These are phyloP conservation scores for Mortierella hygrophila DNA, from an alignment of 192 early-diverging fungal species.

Conservation along the genomic window DNA sequence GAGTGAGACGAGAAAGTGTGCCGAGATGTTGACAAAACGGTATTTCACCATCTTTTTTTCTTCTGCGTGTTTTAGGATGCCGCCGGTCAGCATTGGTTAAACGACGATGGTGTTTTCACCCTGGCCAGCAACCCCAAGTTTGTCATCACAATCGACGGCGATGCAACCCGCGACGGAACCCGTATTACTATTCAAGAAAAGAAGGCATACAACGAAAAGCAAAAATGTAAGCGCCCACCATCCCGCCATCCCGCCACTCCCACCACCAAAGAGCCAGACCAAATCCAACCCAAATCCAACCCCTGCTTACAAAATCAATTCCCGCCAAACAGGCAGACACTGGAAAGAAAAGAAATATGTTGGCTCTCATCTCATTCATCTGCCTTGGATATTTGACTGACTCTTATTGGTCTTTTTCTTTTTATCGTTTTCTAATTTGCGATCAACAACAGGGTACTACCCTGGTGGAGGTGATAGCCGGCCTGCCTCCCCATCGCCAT, in stretches of 20 bases:
- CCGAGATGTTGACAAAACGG: too few species aligned
- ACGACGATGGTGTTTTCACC: constrained; percentile 55
- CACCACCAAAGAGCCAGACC: background rate
- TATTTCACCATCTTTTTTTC: background rate
- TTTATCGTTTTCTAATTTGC: background rate
- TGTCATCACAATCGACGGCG: constrained; percentile 50
- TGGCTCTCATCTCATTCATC: background rate
- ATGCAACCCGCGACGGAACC: constrained; percentile 44
- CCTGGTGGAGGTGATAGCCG: constrained; percentile 20
- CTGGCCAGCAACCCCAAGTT: constrained; percentile 52
- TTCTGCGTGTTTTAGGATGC: constrained; percentile 24
- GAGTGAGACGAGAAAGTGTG: too few species aligned
- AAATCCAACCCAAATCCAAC: too few species aligned
- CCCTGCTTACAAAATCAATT: background rate
- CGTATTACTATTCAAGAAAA: constrained; percentile 53
- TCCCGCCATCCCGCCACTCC: background rate
- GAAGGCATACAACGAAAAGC: constrained; percentile 54
- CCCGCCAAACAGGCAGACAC: background rate
- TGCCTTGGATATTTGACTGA: background rate
- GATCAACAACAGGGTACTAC: constrained; percentile 26
- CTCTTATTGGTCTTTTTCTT: background rate
- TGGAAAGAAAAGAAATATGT: constrained; percentile 1
- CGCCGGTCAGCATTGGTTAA: constrained; percentile 50
- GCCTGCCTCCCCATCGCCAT: constrained; percentile 38
- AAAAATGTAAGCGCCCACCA: constrained; percentile 42